Conservation (phyloP, 1,139 yeast species). For the Kurtzmaniella quercitrusa region DNA sequence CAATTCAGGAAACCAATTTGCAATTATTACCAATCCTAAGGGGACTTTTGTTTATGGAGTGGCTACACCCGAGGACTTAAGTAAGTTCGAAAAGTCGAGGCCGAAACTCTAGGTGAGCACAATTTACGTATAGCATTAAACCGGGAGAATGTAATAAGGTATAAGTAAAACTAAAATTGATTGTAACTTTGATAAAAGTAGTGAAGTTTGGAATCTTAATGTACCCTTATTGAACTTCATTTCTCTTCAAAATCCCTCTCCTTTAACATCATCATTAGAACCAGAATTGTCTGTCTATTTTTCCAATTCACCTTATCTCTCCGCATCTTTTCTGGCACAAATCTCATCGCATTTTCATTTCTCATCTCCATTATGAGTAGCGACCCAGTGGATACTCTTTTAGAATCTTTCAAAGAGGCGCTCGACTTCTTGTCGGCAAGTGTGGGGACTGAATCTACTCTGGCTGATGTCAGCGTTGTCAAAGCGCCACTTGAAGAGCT, state of each 20-base stretch:
- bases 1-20: conserved; percentile 50
- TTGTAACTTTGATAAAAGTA: too few species aligned
- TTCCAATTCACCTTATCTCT: background rate
- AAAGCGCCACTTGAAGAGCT: conserved; percentile 52
- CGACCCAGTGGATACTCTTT: conserved; percentile 13
- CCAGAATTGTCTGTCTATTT: background rate
- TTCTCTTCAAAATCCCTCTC: too few species aligned
- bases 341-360: background rate
- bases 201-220: too few species aligned
- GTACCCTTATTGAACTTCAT: too few species aligned
- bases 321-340: background rate
- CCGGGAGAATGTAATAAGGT: too few species aligned
- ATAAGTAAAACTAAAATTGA: too few species aligned
- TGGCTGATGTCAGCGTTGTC: conserved; percentile 33
- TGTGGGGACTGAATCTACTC: conserved; percentile 12
- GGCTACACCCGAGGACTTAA: conserved; percentile 60
- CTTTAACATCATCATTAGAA: background rate
- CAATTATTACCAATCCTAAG: conserved; percentile 53
- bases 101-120: conserved; percentile 34
- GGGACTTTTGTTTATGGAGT: conserved; percentile 60
- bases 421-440: conserved; percentile 27
- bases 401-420: conserved; percentile 34
- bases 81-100: conserved; percentile 48
- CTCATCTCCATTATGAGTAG: background rate
- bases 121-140: too few species aligned